phyloP scores from a whole-genome alignment of 257 asterid species.

The Primulina huaijiensis region DNA sequence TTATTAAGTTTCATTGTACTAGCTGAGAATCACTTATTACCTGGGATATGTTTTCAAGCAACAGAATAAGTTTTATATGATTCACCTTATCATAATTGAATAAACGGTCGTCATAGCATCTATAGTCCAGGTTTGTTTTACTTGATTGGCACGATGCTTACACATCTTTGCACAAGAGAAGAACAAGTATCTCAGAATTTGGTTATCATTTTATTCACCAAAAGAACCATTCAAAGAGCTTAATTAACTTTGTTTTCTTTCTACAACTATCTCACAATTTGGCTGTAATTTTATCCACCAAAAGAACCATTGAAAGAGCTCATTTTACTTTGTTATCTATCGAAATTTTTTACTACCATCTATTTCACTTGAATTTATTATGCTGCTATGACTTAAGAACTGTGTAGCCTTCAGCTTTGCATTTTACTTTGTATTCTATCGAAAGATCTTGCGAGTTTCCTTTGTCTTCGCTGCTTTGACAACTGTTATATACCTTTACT shows the following conservation, averaged over 20 bases:
- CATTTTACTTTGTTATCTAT: not conserved
- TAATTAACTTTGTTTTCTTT: too few species aligned
- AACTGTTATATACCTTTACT: conserved; percentile 19
- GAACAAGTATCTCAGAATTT: not conserved
- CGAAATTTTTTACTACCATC: not conserved
- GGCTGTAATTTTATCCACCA: too few species aligned
- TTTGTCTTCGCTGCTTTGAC: conserved; percentile 5
- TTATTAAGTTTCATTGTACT: not conserved
- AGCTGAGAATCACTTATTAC: not conserved
- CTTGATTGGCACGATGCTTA: not conserved
- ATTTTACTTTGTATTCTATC: too few species aligned
- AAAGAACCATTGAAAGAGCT: not conserved
- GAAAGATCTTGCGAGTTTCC: conserved; percentile 8
- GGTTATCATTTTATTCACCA: too few species aligned
- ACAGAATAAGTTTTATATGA: not conserved
- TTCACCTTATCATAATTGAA: too few species aligned
- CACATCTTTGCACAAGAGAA: not conserved
- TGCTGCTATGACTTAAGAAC: not conserved
- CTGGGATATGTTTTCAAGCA: not conserved
- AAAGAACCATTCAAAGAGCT: too few species aligned
- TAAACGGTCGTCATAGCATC: not conserved
- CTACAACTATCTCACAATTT: too few species aligned
- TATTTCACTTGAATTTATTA: not conserved
- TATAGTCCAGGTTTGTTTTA: not conserved
- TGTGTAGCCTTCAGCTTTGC: not conserved